phyloP scores from a whole-genome alignment of 1,139 yeast genomes.

The Scheffersomyces segobiensis region DNA sequence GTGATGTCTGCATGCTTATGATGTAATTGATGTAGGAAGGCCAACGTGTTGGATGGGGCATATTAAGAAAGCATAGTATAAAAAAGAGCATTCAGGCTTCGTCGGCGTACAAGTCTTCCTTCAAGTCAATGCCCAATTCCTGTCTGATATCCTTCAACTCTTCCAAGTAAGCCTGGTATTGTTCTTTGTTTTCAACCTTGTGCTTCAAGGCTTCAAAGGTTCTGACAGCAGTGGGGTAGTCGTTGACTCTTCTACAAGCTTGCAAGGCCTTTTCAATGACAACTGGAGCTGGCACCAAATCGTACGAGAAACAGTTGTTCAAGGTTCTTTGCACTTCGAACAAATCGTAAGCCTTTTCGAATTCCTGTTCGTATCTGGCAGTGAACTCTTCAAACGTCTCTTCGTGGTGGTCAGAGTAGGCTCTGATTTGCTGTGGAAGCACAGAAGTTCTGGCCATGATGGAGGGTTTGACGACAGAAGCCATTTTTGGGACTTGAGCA shows the following conservation, averaged over 20 bases:
- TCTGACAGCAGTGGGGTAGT: slow-evolving; percentile 97
- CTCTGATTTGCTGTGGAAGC: slow-evolving; percentile 45
- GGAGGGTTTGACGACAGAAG: slow-evolving; percentile 23
- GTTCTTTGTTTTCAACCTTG: slow-evolving; percentile 93
- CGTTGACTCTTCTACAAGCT: slow-evolving; percentile 99
- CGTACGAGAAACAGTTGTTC: slow-evolving; percentile 97
- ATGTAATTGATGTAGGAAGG: background rate
- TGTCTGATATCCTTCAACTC: slow-evolving; percentile 90
- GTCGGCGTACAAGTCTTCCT: slow-evolving; percentile 75
- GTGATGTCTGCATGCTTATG: background rate
- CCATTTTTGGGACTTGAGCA: slow-evolving; percentile 28
- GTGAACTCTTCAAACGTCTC: slow-evolving; percentile 97
- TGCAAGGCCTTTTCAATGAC: slow-evolving; percentile 94
- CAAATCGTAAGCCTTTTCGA: slow-evolving; percentile 95
- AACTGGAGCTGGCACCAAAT: slow-evolving; percentile 96
- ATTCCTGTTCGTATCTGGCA: slow-evolving; percentile 89
- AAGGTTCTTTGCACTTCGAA: slow-evolving; percentile 89
- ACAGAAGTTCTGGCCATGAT: slow-evolving; percentile 17
- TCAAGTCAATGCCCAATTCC: slow-evolving; percentile 91
- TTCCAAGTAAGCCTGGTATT: slow-evolving; percentile 92
- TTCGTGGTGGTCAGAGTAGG: slow-evolving; percentile 78
- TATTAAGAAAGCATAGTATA: background rate
- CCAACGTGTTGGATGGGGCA: background rate
- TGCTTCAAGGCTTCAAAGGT: slow-evolving; percentile 93
- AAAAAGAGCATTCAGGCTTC: slow-evolving; percentile 1